These are phyloP conservation scores for Populus trichocarpa DNA, from an alignment of 441 rosid genomes.

Conservation along the genomic window DNA sequence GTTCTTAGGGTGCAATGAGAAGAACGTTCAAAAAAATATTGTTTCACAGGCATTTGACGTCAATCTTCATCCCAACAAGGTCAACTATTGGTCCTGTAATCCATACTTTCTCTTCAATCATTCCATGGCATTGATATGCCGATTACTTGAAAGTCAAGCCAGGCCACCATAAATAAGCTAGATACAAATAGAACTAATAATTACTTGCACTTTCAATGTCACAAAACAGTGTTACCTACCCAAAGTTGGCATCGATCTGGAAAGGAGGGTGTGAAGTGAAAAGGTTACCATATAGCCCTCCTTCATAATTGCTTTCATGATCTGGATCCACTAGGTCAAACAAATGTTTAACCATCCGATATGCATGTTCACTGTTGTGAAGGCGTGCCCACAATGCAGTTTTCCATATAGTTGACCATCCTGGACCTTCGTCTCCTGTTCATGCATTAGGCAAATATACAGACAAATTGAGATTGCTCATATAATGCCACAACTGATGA, in stretches of 20 bases:
- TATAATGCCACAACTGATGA: not conserved
- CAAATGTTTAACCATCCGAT: conserved; percentile 71
- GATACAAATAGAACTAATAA: not conserved
- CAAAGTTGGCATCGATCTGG: conserved; percentile 93
- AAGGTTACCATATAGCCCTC: conserved; percentile 85
- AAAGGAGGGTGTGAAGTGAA: conserved; percentile 96
- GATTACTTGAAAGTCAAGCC: not conserved
- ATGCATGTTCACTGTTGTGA: conserved; percentile 67
- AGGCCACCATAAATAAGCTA: not conserved
- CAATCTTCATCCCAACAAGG: not conserved
- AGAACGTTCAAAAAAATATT: not conserved
- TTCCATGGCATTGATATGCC: not conserved
- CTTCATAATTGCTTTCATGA: conserved; percentile 50
- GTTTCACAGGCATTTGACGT: not conserved
- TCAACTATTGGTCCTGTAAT: not conserved
- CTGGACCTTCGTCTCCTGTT: conserved; percentile 92
- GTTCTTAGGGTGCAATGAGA: not conserved
- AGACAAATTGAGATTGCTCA: not conserved
- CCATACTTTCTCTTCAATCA: not conserved
- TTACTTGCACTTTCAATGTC: not conserved
- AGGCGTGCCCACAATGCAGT: conserved; percentile 85
- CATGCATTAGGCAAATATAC: not conserved
- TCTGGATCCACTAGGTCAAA: conserved; percentile 80
- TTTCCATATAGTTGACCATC: conserved; percentile 96
- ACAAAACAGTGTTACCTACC: conserved; percentile 40